Evolutionary conservation across 352 stramenopile genomes (phyloP).

Genomic region (Pythium aquatile): DNA sequence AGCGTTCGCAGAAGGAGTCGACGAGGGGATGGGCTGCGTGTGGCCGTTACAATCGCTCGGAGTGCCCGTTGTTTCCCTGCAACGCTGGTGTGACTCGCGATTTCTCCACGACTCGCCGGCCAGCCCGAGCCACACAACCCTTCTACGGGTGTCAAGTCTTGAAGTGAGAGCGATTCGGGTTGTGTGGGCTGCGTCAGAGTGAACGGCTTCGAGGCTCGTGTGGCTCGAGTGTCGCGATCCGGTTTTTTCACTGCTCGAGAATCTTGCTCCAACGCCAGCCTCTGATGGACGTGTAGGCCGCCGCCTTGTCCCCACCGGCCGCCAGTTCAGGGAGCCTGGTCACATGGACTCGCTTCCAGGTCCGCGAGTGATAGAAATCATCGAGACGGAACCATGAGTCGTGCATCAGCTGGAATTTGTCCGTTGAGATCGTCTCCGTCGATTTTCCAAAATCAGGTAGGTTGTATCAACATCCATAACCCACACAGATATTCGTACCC

Average conservation of each 20-base stretch:
- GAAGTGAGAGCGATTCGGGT: conserved; percentile 16
- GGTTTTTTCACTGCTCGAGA: no score
- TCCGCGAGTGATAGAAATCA: not conserved
- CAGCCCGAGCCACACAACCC: not conserved
- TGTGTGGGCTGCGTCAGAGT: not conserved
- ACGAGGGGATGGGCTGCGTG: conserved; percentile 10
- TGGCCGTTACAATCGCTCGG: conserved; percentile 17
- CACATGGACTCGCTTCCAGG: no score
- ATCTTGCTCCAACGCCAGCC: no score
- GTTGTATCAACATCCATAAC: no score
- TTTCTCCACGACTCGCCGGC: not conserved
- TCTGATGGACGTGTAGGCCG: no score
- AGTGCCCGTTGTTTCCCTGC: conserved; percentile 8
- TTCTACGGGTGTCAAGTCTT: conserved; percentile 16
- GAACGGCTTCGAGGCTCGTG: no score
- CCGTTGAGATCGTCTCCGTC: conserved; percentile 1
- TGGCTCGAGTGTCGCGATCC: no score
- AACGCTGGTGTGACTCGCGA: not conserved
- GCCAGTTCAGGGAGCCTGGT: no score
- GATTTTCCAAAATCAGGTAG: not conserved
- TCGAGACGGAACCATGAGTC: not conserved
- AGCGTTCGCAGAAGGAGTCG: conserved; percentile 7
- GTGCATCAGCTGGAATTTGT: not conserved
- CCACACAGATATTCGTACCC: not conserved
- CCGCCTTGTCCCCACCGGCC: no score